These are phyloP conservation scores for Monosporascus sp. DNA, from an alignment of 2,329 filamentous ascomycete species.

Conservation along the genomic window DNA sequence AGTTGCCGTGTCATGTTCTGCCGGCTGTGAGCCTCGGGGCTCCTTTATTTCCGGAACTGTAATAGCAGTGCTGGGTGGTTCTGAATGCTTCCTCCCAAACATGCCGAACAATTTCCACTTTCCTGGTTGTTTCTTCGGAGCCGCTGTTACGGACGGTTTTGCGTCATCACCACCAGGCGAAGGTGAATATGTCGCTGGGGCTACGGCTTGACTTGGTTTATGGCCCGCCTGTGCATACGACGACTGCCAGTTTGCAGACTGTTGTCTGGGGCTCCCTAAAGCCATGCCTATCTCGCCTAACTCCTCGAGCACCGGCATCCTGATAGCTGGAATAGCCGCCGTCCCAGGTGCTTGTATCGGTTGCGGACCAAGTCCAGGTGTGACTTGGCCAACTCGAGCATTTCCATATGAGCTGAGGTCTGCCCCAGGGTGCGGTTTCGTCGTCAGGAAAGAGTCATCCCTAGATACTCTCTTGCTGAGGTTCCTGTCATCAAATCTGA, in stretches of 20 bases:
- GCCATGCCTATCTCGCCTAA: conserved; percentile 62
- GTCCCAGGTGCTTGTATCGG: conserved; percentile 24
- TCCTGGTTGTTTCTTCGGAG: conserved; percentile 43
- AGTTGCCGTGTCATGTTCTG: conserved; percentile 11
- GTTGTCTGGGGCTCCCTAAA: conserved; percentile 60
- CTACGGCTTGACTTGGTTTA: conserved; percentile 9
- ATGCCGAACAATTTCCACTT: conserved; percentile 57
- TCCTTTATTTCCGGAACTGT: conserved; percentile 15
- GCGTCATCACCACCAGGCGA: conserved; percentile 15
- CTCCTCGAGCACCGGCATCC: conserved; percentile 35
- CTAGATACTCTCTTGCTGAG: conserved; percentile 41
- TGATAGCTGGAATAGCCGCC: conserved; percentile 27
- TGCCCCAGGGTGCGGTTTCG: conserved; percentile 24
- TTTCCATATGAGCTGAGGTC: conserved; percentile 35
- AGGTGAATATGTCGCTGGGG: conserved; percentile 12
- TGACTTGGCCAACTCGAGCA: conserved; percentile 36
- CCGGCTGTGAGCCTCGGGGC: conserved; percentile 10
- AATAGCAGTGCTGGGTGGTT: conserved; percentile 11
- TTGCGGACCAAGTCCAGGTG: conserved; percentile 37
- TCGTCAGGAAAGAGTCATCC: conserved; percentile 35
- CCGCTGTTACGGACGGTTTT: conserved; percentile 16
- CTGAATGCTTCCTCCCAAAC: conserved; percentile 41
- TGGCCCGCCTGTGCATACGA: conserved; percentile 12
- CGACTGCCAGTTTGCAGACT: conserved; percentile 23
- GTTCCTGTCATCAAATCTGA: conserved; percentile 13